Conservation (phyloP, 1,139 yeast genomes). For the Sporopachydermia cereana region DNA sequence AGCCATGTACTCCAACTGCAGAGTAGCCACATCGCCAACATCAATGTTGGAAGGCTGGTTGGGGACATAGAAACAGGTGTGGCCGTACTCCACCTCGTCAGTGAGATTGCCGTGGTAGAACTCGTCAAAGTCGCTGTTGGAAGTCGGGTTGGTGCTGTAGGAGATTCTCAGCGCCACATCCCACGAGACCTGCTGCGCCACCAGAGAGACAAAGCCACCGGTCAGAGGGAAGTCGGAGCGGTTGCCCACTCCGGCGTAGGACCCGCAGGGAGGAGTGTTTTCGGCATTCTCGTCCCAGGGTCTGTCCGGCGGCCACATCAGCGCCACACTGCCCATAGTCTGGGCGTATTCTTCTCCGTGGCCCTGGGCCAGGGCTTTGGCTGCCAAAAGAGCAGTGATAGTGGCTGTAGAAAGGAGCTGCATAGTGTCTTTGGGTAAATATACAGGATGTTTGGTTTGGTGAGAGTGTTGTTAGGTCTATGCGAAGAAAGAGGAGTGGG, state of each 20-base stretch:
- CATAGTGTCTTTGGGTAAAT: background rate
- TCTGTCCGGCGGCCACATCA: constrained; percentile 30
- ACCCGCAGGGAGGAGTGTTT: constrained; percentile 32
- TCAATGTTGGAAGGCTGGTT: constrained; percentile 25
- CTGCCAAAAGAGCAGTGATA: constrained; percentile 12
- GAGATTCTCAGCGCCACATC: constrained; percentile 27
- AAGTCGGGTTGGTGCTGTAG: constrained; percentile 25
- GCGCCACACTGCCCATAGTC: constrained; percentile 32
- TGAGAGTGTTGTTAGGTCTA: no score
- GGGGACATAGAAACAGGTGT: constrained; percentile 31
- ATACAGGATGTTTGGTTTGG: no score
- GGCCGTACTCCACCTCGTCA: constrained; percentile 28
- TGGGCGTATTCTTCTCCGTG: constrained; percentile 26
- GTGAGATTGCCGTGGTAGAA: constrained; percentile 29
- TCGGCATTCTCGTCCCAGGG: constrained; percentile 32
- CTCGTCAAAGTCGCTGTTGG: constrained; percentile 27
- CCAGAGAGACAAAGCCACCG: constrained; percentile 31
- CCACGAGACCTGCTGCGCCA: constrained; percentile 29
- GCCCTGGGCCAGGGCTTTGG: constrained; percentile 20
- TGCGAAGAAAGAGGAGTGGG: no score
- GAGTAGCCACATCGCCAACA: constrained; percentile 29
- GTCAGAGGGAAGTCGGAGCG: constrained; percentile 31
- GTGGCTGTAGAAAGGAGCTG: background rate
- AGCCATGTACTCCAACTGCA: constrained; percentile 29
- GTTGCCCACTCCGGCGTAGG: constrained; percentile 21